Percentiles rank a stretch among this genome's conserved stretches.
phyloP scores from a whole-genome alignment of 1,284 basidiomycete species.

The Singerocomus rubriflavus region DNA sequence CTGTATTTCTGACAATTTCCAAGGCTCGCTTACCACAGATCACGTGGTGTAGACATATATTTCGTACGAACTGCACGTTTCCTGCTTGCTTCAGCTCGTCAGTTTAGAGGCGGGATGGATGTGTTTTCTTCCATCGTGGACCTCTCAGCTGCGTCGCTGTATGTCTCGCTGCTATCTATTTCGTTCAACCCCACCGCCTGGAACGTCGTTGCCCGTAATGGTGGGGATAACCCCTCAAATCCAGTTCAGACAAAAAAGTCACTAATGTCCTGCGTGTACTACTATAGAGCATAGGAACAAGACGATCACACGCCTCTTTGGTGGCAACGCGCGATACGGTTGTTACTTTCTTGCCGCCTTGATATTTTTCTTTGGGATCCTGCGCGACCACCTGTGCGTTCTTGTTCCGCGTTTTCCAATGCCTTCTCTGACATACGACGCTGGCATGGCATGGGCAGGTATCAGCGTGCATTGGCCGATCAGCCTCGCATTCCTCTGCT shows the following conservation, averaged over 20 bases:
- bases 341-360: conserved; percentile 91
- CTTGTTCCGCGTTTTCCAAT: neutral
- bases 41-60: neutral
- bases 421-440: neutral
- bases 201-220: conserved; percentile 94
- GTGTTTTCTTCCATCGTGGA: conserved; percentile 43
- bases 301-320: conserved; percentile 79
- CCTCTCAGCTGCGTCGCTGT: conserved; percentile 62
- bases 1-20: no score
- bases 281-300: conserved; percentile 80
- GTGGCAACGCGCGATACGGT: conserved; percentile 70
- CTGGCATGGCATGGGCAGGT: conserved; percentile 42
- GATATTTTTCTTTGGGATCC: conserved; percentile 84
- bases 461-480: conserved; percentile 65
- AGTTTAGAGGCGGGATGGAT: conserved; percentile 14
- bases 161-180: conserved; percentile 62
- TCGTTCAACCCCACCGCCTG: conserved; percentile 92
- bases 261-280: no score
- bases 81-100: neutral
- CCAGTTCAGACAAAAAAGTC: neutral
- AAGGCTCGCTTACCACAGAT: no score
- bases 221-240: conserved; percentile 38
- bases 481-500: conserved; percentile 65
- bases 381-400: conserved; percentile 82
- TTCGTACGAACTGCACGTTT: neutral